These are phyloP conservation scores for Panicum hallii DNA, from an alignment of 202 grass and related monocot species.

Conservation along the genomic window DNA sequence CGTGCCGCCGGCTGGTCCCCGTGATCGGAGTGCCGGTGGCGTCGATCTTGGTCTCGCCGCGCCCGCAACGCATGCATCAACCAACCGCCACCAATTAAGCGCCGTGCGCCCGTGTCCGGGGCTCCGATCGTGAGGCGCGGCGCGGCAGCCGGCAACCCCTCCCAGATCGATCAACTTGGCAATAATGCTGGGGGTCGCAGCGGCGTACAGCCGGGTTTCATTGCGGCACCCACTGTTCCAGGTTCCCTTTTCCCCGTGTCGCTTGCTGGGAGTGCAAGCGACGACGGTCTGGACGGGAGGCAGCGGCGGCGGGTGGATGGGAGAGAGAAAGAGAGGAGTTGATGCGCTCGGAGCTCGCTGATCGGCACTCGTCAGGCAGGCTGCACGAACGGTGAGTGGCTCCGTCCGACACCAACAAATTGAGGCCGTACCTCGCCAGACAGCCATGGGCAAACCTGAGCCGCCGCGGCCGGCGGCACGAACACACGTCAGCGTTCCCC, in stretches of 20 bases:
- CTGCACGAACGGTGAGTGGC: not conserved
- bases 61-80: too few relatives aligned
- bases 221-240: too few relatives aligned
- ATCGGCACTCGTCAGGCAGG: not conserved
- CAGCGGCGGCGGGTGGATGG: not conserved
- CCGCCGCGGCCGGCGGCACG: too few relatives aligned
- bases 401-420: constrained; percentile 54
- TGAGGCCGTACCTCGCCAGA: constrained; percentile 45
- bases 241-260: not conserved
- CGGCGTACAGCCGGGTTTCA: too few relatives aligned
- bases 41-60: not conserved
- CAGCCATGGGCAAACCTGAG: not conserved
- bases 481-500: not conserved
- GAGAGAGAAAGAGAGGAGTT: not conserved
- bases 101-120: not conserved
- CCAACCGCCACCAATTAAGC: not conserved
- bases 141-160: too few relatives aligned
- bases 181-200: too few relatives aligned
- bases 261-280: constrained; percentile 46
- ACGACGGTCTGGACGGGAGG: not conserved
- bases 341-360: not conserved
- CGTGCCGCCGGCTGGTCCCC: not conserved
- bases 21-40: not conserved
- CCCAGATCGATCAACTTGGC: too few relatives aligned
- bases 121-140: not conserved